Evolutionary conservation across 371 early-diverging fungal species (phyloP).

Genomic region (Smittium culicis): DNA sequence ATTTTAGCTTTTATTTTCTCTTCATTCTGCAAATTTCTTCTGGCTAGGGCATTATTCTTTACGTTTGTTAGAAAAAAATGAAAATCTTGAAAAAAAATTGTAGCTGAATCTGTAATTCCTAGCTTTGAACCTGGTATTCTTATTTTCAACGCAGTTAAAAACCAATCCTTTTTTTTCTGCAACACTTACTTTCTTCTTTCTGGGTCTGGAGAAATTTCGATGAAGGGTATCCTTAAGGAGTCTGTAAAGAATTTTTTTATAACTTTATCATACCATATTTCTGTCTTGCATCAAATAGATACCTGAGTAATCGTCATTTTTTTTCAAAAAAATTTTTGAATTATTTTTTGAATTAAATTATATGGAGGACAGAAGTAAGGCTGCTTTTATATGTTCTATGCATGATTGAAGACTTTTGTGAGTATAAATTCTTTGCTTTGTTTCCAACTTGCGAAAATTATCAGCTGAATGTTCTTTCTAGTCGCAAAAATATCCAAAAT

Average conservation of each 20-base stretch:
- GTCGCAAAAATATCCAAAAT: neutral
- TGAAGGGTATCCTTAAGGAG: neutral
- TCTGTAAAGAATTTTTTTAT: neutral
- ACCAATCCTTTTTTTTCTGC: neutral
- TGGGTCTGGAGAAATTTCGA: neutral
- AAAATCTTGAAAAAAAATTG: neutral
- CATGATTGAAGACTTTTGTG: neutral
- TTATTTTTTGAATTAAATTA: neutral
- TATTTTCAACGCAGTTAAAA: neutral
- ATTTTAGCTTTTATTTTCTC: neutral
- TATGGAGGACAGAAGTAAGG: neutral
- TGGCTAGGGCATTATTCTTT: neutral
- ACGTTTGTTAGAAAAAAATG: neutral
- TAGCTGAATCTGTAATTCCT: neutral
- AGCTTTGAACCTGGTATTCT: neutral
- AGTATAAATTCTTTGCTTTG: neutral
- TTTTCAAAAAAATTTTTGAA: neutral
- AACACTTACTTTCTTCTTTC: neutral
- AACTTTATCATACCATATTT: neutral
- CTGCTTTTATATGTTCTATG: neutral
- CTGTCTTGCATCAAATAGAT: neutral
- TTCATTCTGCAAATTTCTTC: neutral
- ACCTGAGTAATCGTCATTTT: neutral
- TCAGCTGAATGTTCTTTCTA: neutral
- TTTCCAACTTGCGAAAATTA: neutral